Conservation (phyloP, 768 basidiomycete species). For the Rhodotorula paludigena region DNA sequence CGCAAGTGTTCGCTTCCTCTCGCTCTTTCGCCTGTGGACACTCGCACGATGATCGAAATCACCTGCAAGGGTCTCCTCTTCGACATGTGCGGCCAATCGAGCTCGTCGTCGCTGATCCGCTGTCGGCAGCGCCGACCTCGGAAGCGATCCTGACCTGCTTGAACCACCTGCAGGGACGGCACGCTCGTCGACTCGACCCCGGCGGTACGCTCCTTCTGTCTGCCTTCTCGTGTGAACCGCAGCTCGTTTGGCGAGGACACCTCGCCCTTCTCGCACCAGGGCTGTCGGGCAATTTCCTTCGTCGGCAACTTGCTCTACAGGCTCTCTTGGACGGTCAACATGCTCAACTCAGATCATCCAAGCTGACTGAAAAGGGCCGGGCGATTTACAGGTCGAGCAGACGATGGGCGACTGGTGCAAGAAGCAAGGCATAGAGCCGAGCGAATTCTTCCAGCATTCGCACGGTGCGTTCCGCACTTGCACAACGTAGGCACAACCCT, state of each 20-base stretch:
- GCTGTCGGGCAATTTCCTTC: neutral
- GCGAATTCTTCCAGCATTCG: constrained; percentile 30
- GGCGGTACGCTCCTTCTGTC: neutral
- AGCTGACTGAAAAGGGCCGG: too few species aligned
- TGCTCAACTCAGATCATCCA: neutral
- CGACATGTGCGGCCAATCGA: constrained; percentile 32
- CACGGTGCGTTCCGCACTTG: constrained; percentile 14
- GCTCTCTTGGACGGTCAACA: too few species aligned
- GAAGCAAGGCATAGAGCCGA: constrained; percentile 30
- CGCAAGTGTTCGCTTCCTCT: neutral
- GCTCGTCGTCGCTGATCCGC: too few species aligned
- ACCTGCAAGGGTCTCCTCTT: constrained; percentile 35
- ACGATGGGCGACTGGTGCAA: constrained; percentile 29
- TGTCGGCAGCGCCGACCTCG: too few species aligned
- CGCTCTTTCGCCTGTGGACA: too few species aligned
- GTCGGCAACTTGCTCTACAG: neutral
- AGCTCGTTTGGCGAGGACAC: too few species aligned
- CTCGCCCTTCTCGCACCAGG: too few species aligned
- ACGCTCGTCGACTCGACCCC: constrained; percentile 38
- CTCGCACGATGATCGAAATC: too few species aligned
- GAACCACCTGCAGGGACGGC: constrained; percentile 23
- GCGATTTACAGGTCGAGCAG: constrained; percentile 3
- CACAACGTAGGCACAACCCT: too few species aligned
- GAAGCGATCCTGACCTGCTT: too few species aligned
- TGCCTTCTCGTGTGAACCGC: neutral